phyloP scores from a whole-genome alignment of 345 rosid species.

The Brassica carinata region DNA sequence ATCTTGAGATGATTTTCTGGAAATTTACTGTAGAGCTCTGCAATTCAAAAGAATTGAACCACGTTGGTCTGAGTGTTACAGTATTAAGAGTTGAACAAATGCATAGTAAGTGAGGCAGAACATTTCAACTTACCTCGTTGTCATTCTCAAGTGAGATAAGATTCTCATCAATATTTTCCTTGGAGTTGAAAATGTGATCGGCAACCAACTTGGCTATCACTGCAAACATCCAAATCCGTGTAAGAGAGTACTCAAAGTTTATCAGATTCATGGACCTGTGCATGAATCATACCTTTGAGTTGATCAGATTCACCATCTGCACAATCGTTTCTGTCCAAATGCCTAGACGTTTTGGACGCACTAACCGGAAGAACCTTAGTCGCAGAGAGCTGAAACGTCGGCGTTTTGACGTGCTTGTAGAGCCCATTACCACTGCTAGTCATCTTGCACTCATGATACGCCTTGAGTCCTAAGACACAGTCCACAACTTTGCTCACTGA shows the following conservation, averaged over 20 bases:
- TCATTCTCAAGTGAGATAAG: constrained; percentile 46
- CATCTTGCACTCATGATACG: constrained; percentile 71
- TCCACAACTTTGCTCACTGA: constrained; percentile 81
- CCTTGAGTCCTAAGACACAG: constrained; percentile 78
- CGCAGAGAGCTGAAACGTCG: constrained; percentile 55
- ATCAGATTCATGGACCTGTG: no score
- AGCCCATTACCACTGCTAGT: constrained; percentile 50
- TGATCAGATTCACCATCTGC: constrained; percentile 44
- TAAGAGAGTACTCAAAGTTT: no score
- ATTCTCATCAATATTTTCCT: constrained; percentile 69
- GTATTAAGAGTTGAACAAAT: neutral
- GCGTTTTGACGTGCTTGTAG: constrained; percentile 64
- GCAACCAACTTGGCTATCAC: constrained; percentile 59
- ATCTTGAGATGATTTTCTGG: constrained; percentile 54
- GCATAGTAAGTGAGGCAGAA: neutral
- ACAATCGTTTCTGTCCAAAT: constrained; percentile 51
- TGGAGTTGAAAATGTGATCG: constrained; percentile 55
- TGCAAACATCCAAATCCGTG: constrained; percentile 39
- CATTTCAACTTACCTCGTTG: constrained; percentile 48
- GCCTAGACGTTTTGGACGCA: constrained; percentile 57
- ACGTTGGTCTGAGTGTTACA: constrained; percentile 7
- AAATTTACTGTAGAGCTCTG: constrained; percentile 59
- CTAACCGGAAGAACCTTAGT: constrained; percentile 39
- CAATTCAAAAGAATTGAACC: constrained; percentile 17
- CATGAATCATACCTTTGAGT: constrained; percentile 59